Evolutionary conservation across 768 basidiomycete species (phyloP).

Genomic region (Coprinellus aureogranulatus): DNA sequence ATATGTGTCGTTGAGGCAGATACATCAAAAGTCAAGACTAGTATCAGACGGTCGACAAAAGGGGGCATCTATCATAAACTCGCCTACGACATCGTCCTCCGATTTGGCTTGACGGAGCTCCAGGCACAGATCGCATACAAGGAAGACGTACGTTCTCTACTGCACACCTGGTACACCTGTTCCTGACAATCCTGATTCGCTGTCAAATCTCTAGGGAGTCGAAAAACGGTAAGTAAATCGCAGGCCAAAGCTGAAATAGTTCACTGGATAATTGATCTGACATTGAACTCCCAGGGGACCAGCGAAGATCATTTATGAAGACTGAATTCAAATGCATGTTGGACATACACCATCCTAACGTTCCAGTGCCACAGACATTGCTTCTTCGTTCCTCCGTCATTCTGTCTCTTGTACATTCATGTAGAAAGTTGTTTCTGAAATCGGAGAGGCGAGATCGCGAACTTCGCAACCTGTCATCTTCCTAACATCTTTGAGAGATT

Average conservation of each 20-base stretch:
- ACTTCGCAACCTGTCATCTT: no score
- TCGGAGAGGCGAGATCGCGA: no score
- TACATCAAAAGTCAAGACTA: background rate
- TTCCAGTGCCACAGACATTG: no score
- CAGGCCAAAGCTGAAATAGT: no score
- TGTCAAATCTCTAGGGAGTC: background rate
- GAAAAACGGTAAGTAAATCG: slow-evolving; percentile 6
- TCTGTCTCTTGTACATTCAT: no score
- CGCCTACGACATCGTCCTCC: background rate
- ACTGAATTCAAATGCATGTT: no score
- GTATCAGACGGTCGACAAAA: background rate
- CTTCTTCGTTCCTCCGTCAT: no score
- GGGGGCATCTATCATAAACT: background rate
- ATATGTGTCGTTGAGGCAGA: background rate
- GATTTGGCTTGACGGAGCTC: slow-evolving; percentile 7
- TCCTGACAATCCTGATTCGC: background rate
- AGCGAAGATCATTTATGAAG: background rate
- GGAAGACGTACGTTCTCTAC: background rate
- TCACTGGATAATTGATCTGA: no score
- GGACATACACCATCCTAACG: no score
- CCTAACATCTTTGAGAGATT: no score
- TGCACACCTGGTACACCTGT: background rate
- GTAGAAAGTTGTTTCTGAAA: no score
- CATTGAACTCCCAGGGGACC: no score
- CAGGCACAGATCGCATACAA: slow-evolving; percentile 1